phyloP scores from a whole-genome alignment of 2,329 filamentous ascomycete species.

The Ceratocystis cubensis region DNA sequence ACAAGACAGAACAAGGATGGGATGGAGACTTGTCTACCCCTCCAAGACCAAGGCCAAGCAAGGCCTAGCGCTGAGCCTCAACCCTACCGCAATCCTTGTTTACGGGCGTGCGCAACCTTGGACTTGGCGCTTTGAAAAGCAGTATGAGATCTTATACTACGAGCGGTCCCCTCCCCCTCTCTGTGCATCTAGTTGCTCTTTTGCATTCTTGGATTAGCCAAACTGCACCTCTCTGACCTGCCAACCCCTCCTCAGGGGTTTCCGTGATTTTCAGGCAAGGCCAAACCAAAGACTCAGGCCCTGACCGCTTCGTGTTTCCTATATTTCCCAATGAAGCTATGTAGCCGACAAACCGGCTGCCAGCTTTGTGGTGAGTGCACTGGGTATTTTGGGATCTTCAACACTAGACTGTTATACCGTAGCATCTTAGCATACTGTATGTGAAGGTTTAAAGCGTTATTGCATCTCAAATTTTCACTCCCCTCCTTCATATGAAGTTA shows the following conservation, averaged over 20 bases:
- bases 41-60: not conserved
- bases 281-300: not conserved
- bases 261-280: not conserved
- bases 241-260: not conserved
- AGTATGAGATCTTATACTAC: not conserved
- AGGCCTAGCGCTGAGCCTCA: constrained; percentile 14
- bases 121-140: constrained; percentile 11
- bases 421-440: not conserved
- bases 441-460: not conserved
- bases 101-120: constrained; percentile 5
- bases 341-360: not conserved
- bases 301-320: constrained; percentile 12
- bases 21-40: constrained; percentile 6
- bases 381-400: not conserved
- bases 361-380: not conserved
- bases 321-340: not conserved
- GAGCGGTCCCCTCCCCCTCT: not conserved
- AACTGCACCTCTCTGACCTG: not conserved
- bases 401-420: not conserved
- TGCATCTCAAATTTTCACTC: not conserved
- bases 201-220: too few relatives aligned
- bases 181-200: not conserved
- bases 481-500: not conserved
- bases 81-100: constrained; percentile 6
- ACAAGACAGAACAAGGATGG: not conserved